Evolutionary conservation across 371 early-diverging fungal genomes (phyloP), one percentile per base, ranked within the genome.

Genomic region (Apophysomyces ossiformis): DNA sequence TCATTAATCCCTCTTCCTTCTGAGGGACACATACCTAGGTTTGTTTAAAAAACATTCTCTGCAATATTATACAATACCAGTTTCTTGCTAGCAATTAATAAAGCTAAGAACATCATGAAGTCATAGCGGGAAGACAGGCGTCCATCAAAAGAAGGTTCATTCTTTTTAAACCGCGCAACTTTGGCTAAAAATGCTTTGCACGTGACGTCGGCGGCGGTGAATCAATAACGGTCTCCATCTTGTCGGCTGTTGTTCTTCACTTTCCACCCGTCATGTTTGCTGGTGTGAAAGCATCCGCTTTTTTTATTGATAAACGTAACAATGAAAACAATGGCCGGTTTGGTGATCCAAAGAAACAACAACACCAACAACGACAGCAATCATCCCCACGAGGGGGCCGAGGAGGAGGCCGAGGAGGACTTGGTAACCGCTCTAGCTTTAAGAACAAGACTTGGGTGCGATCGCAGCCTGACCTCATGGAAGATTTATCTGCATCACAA

Each of bases 381-480:
- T 9, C 21, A 21, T 26, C 54, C 9, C 54, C 16, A 50, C 54
- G 54, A 50, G 54, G 54, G 2, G 54, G 54, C 21, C 54, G 54
- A 8, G 54, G 54, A 50, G 54, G 54, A 4, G 54, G 54, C 9
- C 54, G 54, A 18, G 54, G 54, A 50, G 54, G 54, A 7, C 54
- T 21, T 18, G 21, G 54, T 5, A 50, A 50, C 54, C 16, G 21
- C 32, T 4, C 54, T 5, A 50, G 21, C 21, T 50, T 50, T 21
- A 50, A 50, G 54, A 50, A 50, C 54, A 50, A 50, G 54, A 50
- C 54, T 21, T 50, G 54, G 54, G 54, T 50, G 21, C 54, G 54
- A 9, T 26, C 54, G 11, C 54, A 50, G 21, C 54, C 54, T 50
- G 54, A 50, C 5, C 54, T 50, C 1, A 18, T 50, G 54, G 54